Evolutionary conservation across 352 stramenopile genomes (phyloP).

Genomic region (Phytophthora pinifolia): DNA sequence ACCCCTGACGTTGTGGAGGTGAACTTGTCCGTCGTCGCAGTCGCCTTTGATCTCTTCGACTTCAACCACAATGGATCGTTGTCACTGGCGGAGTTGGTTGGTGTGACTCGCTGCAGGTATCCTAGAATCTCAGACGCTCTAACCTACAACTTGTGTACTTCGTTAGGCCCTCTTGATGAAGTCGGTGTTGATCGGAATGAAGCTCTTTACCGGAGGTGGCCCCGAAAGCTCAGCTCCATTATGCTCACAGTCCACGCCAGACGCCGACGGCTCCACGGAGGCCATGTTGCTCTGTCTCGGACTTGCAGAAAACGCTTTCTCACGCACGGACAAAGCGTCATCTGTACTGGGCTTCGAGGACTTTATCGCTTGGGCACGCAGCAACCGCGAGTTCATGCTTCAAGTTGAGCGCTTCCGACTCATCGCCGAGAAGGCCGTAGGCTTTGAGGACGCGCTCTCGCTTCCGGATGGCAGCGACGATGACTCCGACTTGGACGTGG

Average conservation of each 20-base stretch:
- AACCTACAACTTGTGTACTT: neutral
- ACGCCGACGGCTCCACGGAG: slow-evolving; percentile 22
- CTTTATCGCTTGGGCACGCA: slow-evolving; percentile 83
- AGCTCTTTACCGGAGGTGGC: slow-evolving; percentile 50
- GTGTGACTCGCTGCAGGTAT: neutral
- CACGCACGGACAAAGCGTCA: slow-evolving; percentile 44
- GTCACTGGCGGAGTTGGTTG: slow-evolving; percentile 67
- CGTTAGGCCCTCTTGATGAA: slow-evolving; percentile 75
- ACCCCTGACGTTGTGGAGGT: neutral
- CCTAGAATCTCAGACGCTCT: neutral
- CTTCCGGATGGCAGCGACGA: slow-evolving; percentile 68
- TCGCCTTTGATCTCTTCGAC: slow-evolving; percentile 57
- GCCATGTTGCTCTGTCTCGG: slow-evolving; percentile 48
- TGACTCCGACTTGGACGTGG: slow-evolving; percentile 73
- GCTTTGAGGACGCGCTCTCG: slow-evolving; percentile 61
- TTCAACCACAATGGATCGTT: slow-evolving; percentile 81
- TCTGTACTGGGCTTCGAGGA: slow-evolving; percentile 68
- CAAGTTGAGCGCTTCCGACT: slow-evolving; percentile 79
- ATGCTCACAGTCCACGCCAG: neutral
- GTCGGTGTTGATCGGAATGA: slow-evolving; percentile 74
- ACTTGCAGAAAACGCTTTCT: slow-evolving; percentile 60
- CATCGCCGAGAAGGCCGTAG: slow-evolving; percentile 67
- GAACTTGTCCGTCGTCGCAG: slow-evolving; percentile 5
- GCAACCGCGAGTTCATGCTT: slow-evolving; percentile 85
- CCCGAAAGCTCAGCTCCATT: slow-evolving; percentile 3